A percentile compares a stretch with the other conserved stretches of the same genome.
phyloP scores from a whole-genome alignment of 148 eudicot genomes.

The Euryodendron excelsum region DNA sequence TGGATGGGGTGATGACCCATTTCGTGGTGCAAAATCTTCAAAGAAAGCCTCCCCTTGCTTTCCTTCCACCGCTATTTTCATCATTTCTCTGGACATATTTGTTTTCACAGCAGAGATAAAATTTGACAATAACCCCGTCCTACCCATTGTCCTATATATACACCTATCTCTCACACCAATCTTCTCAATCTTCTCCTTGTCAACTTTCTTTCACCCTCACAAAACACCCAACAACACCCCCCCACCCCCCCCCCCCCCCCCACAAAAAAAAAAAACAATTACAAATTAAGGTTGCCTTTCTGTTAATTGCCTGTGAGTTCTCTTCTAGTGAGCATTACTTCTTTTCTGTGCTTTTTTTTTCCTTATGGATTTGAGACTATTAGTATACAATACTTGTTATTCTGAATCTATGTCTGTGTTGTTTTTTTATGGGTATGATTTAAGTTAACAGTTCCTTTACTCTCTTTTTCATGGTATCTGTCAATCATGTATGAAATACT shows the following conservation, averaged over 20 bases:
- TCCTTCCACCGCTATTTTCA: conserved; percentile 13
- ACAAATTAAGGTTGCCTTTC: neutral
- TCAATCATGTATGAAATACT: no score
- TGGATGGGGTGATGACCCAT: neutral
- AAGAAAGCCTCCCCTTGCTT: neutral
- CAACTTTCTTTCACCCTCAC: conserved; percentile 14
- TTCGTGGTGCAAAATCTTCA: conserved; percentile 1
- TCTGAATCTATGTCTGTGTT: no score
- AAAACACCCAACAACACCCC: no score
- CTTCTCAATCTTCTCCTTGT: neutral
- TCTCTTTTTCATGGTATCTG: neutral
- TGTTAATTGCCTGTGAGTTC: neutral
- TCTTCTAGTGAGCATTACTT: neutral
- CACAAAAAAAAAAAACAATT: no score
- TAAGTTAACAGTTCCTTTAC: neutral
- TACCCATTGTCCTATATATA: neutral
- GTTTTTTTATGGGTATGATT: no score
- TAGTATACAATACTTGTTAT: no score
- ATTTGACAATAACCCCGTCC: neutral
- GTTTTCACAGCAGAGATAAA: neutral
- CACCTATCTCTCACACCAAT: neutral
- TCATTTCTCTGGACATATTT: neutral
- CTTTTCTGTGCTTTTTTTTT: neutral
- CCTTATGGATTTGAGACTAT: no score
- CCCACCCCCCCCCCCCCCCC: no score